Conservation (phyloP, 1,139 yeast species). For the Blastobotrys petasosporus region DNA sequence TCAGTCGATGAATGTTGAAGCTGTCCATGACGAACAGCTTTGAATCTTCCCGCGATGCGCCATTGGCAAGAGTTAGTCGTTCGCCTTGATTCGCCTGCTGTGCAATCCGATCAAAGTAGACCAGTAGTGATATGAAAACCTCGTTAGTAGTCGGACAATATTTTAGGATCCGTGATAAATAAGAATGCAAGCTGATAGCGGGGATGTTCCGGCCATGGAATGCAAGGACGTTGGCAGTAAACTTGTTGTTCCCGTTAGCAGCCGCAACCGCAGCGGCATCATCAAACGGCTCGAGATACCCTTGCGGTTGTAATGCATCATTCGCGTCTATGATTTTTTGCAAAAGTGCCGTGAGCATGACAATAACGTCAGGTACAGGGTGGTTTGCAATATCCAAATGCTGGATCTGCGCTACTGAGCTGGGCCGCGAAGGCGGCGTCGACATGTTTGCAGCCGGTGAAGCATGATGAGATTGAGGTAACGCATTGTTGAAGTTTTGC, state of each 20-base stretch:
- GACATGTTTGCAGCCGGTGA: conserved; percentile 3
- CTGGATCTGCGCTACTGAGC: conserved; percentile 25
- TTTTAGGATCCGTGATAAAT: conserved; percentile 80
- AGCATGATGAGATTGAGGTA: neutral
- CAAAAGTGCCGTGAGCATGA: conserved; percentile 78
- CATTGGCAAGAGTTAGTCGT: neutral
- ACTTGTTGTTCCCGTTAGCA: conserved; percentile 23
- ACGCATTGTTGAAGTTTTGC: neutral
- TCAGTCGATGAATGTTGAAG: conserved; percentile 86
- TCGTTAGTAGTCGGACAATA: conserved; percentile 98
- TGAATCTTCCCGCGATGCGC: conserved; percentile 3
- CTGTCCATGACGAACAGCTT: conserved; percentile 85
- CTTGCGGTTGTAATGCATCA: conserved; percentile 73
- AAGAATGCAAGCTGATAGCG: conserved; percentile 84
- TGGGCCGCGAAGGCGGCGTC: neutral
- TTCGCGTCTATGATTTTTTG: conserved; percentile 90
- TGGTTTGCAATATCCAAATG: conserved; percentile 77
- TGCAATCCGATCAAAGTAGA: conserved; percentile 91
- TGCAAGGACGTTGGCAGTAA: conserved; percentile 72
- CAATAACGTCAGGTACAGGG: conserved; percentile 71
- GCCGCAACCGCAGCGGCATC: conserved; percentile 37
- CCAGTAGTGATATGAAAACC: conserved; percentile 81
- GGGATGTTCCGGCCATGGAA: conserved; percentile 96
- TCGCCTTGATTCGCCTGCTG: conserved; percentile 50
- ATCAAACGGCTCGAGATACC: conserved; percentile 57